Base-by-base conservation (phyloP, 345 rosid species). In the Orychophragmus violaceus region DNA sequence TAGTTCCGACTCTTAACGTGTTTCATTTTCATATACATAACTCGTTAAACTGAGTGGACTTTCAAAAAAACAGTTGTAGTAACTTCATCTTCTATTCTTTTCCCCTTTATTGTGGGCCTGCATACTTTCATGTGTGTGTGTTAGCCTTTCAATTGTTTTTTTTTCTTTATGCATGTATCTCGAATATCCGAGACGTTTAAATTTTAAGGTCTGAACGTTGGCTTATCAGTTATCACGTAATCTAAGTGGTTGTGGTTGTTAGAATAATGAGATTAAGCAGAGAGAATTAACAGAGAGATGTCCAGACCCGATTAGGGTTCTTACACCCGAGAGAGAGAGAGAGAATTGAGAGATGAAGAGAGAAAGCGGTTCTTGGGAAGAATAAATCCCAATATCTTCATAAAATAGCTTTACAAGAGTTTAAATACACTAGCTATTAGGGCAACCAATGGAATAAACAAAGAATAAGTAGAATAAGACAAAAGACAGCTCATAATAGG, bases 21-120 rank as follows among this genome's bases (percentile, higher is more conserved):
- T 51, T 70, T 70, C n/a, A n/a, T n/a, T n/a, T n/a, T n/a, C 74
- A 70, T 62, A 70, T 70, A 41, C 41, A 11, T 54, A 70, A 70
- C 74, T 52, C 62, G 68, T 41, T 52, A 62, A n/a, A 52, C 62
- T 29, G 48, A 21, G 68, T 37, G 25, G 74, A 69, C 74, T 69
- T 69, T 48, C 18, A 49, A 59, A 59, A n/a, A 57, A 56, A 19
- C 59, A 59, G 51, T 59, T 36, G 52, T 46, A 19, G 32, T 18
- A 36, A 9, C 59, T 35, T 18, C 50, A 48, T 68, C 66, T 35
- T 35, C 65, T 58, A 6, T 9, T n/a, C 3, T 36, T 24, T 24
- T 13, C 57, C 24, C 23, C 18, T 16, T 41, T 41, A 10, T 57
- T 49, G 36, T 59, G 66, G 74, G 18, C 44, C 67, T 59, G 59